These are phyloP conservation scores for Polyporus arcularius DNA, from an alignment of 768 basidiomycete genomes.

Conservation along the genomic window DNA sequence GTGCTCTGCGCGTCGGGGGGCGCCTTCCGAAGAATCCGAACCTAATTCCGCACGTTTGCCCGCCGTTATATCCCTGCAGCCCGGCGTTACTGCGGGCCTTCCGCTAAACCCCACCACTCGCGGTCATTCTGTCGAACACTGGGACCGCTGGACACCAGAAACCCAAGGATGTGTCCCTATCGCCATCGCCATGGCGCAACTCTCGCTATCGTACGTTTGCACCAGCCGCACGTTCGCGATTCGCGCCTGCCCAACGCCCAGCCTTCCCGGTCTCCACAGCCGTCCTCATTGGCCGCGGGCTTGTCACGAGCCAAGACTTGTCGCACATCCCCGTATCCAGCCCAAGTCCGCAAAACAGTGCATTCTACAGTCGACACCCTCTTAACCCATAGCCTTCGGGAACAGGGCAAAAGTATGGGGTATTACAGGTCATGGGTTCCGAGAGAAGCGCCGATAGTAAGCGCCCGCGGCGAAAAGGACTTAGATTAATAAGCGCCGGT, in stretches of 20 bases:
- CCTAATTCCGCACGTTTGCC: conserved; percentile 16
- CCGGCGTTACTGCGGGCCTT: conserved; percentile 36
- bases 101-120: conserved; percentile 33
- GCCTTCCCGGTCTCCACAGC: conserved; percentile 1
- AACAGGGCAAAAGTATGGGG: too few relatives aligned
- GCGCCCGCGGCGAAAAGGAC: too few relatives aligned
- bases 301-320: neutral
- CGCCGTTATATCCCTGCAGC: neutral
- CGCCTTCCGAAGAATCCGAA: conserved; percentile 4
- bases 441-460: too few relatives aligned
- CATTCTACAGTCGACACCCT: too few relatives aligned
- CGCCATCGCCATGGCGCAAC: neutral
- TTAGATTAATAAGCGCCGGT: too few relatives aligned
- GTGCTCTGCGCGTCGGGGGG: neutral
- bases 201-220: conserved; percentile 4
- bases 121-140: neutral
- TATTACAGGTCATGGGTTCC: too few relatives aligned
- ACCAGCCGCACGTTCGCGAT: neutral
- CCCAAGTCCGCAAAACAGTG: conserved; percentile 3
- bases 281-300: neutral
- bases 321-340: conserved; percentile 1
- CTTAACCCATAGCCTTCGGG: too few relatives aligned
- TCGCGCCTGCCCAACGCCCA: neutral
- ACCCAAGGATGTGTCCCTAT: neutral
- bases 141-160: neutral